phyloP scores from a whole-genome alignment of 768 basidiomycete genomes.

The Amanita pallidorosea region DNA sequence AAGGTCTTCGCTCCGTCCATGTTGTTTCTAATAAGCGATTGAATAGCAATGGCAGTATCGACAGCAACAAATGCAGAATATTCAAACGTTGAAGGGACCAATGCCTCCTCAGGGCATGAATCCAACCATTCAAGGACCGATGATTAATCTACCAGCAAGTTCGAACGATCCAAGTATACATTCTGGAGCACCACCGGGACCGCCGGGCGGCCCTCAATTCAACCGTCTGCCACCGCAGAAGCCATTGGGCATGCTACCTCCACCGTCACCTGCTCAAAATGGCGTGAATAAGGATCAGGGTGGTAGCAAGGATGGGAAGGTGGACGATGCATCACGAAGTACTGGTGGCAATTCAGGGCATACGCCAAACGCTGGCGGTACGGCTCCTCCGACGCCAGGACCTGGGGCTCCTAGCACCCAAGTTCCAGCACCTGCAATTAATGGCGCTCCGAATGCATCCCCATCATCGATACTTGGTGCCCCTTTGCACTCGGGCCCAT shows the following conservation, averaged over 20 bases:
- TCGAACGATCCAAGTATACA: background rate
- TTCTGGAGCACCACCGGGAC: background rate
- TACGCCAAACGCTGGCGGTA: conserved; percentile 5
- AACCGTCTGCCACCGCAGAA: conserved; percentile 4
- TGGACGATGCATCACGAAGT: background rate
- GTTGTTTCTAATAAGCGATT: conserved; percentile 2
- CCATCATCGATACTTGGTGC: conserved; percentile 5
- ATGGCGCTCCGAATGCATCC: conserved; percentile 3
- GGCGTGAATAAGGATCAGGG: conserved; percentile 5
- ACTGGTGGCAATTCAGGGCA: conserved; percentile 3
- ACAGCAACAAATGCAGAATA: conserved; percentile 2
- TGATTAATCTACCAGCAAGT: background rate
- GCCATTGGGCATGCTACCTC: conserved; percentile 4
- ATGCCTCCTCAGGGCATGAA: conserved; percentile 5
- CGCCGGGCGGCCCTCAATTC: conserved; percentile 1
- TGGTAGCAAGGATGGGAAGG: conserved; percentile 1
- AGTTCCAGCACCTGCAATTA: background rate
- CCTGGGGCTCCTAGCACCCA: conserved; percentile 1
- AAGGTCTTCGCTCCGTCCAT: background rate
- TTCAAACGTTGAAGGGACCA: background rate
- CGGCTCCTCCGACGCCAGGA: conserved; percentile 3
- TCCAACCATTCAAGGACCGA: conserved; percentile 1
- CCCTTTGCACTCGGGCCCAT: conserved; percentile 2
- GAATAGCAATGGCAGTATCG: conserved; percentile 1
- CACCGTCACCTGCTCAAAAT: conserved; percentile 4